These are phyloP conservation scores for Aspergillus japonicus DNA, from an alignment of 2,329 filamentous ascomycete genomes.

Conservation along the genomic window DNA sequence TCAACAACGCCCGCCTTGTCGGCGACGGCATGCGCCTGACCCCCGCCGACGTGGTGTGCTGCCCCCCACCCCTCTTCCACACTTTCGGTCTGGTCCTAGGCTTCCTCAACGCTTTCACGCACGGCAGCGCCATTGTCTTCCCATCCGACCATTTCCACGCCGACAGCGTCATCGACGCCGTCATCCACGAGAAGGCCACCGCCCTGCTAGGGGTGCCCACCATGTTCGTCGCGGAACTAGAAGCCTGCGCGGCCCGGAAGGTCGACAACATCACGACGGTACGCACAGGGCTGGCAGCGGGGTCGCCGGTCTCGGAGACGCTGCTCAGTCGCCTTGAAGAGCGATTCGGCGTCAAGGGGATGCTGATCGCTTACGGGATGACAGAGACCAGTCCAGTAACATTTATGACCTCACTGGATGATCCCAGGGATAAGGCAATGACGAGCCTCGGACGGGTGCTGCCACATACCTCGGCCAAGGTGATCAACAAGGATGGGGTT, in stretches of 20 bases:
- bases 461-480: slow-evolving; percentile 71
- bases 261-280: not conserved
- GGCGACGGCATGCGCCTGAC: slow-evolving; percentile 67
- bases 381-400: slow-evolving; percentile 5
- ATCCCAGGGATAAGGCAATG: not conserved
- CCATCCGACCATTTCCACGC: slow-evolving; percentile 68
- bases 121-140: slow-evolving; percentile 64
- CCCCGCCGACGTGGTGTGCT: slow-evolving; percentile 65
- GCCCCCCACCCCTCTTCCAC: slow-evolving; percentile 69
- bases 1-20: slow-evolving; percentile 82
- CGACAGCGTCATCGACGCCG: slow-evolving; percentile 58
- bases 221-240: slow-evolving; percentile 66
- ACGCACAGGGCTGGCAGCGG: slow-evolving; percentile 6
- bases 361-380: slow-evolving; percentile 9
- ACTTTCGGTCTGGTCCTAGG: slow-evolving; percentile 38
- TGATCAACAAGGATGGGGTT: slow-evolving; percentile 65
- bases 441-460: slow-evolving; percentile 37
- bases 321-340: slow-evolving; percentile 4
- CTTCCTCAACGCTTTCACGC: slow-evolving; percentile 41
- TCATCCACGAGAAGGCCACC: slow-evolving; percentile 62
- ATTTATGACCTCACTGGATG: not conserved
- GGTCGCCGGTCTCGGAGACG: not conserved
- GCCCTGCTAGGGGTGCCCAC: slow-evolving; percentile 72
- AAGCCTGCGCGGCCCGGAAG: not conserved
- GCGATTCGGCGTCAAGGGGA: not conserved